A percentile compares a stretch with the other conserved stretches of the same genome.
These are phyloP conservation scores for Yarrowia keelungensis DNA, from an alignment of 805 yeast genomes.

Conservation along the genomic window DNA sequence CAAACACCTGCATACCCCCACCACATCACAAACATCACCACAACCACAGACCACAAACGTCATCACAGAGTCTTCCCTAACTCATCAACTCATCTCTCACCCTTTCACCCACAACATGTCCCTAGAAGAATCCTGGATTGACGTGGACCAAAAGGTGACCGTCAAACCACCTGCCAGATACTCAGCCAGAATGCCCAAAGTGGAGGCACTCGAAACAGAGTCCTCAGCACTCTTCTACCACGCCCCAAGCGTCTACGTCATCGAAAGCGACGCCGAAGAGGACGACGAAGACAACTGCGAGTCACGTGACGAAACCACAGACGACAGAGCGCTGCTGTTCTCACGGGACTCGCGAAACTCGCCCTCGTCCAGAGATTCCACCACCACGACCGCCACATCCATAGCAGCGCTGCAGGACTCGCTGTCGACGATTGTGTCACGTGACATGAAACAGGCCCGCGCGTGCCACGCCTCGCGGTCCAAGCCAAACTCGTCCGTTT, in stretches of 20 bases:
- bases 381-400: constrained; percentile 19
- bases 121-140: constrained; percentile 35
- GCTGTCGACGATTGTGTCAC: constrained; percentile 20
- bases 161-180: constrained; percentile 11
- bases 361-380: constrained; percentile 14
- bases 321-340: constrained; percentile 3
- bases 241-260: constrained; percentile 28
- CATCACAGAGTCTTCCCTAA: no score
- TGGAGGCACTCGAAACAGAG: constrained; percentile 19
- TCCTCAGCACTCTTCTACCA: constrained; percentile 31
- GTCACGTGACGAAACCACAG: constrained; percentile 13
- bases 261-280: constrained; percentile 26
- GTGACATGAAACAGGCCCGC: constrained; percentile 30
- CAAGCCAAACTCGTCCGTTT: constrained; percentile 16
- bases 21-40: neutral
- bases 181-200: constrained; percentile 19
- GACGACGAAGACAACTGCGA: constrained; percentile 25
- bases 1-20: neutral
- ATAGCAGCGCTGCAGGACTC: constrained; percentile 31
- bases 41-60: neutral
- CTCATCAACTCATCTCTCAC: no score
- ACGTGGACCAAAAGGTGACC: constrained; percentile 34
- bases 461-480: constrained; percentile 1
- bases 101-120: constrained; percentile 10
- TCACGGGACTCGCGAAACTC: constrained; percentile 4